Conservation (phyloP, 2,329 filamentous ascomycete species). For the Ceratocystis ficicola region DNA sequence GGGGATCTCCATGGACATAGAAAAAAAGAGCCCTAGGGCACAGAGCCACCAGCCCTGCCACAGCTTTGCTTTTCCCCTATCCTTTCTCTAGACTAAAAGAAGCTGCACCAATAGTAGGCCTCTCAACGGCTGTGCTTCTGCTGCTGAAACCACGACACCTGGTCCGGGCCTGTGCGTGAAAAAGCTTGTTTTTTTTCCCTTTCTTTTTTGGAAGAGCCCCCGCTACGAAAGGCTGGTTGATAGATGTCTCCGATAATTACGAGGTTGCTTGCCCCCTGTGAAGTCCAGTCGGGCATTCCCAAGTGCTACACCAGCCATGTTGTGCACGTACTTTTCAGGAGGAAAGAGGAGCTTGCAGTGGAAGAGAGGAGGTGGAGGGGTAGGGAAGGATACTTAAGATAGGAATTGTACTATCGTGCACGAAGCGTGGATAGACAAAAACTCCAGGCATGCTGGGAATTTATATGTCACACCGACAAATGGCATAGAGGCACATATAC, state of each 20-base stretch:
- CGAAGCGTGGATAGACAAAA: not conserved
- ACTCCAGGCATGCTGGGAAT: not conserved
- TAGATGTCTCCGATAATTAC: conserved; percentile 2
- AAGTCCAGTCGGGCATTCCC: not conserved
- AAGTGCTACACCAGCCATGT: not conserved
- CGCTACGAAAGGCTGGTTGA: not conserved
- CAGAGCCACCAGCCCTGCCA: not conserved
- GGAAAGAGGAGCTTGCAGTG: not conserved
- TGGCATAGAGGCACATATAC: too few relatives aligned
- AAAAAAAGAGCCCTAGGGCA: not conserved
- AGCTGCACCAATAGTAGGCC: not conserved
- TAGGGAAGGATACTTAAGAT: not conserved
- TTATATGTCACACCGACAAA: too few relatives aligned
- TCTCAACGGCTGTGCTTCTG: not conserved
- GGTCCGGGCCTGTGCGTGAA: not conserved
- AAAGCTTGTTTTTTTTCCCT: not conserved
- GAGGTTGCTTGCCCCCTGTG: not conserved
- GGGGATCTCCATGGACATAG: not conserved
- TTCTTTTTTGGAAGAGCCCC: not conserved
- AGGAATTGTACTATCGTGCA: not conserved
- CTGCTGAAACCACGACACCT: conserved; percentile 8
- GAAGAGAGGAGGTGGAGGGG: not conserved
- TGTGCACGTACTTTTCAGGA: not conserved
- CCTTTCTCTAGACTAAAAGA: not conserved
- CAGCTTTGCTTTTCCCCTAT: not conserved